Conservation (phyloP, 805 yeast species). For the Lipomyces sp. region DNA sequence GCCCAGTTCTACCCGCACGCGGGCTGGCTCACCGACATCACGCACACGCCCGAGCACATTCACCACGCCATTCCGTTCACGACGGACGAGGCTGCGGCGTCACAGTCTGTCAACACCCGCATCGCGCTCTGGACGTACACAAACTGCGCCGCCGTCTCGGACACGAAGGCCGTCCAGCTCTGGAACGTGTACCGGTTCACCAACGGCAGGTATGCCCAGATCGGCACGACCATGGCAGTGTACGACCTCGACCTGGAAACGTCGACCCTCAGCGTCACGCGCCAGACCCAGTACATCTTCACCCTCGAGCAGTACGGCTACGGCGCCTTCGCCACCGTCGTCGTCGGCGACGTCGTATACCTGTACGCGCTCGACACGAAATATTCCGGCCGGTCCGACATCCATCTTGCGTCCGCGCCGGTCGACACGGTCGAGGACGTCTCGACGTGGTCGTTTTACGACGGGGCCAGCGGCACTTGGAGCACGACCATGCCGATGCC, state of each 20-base stretch:
- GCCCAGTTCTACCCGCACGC: slow-evolving; percentile 5
- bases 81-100: slow-evolving; percentile 1
- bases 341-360: slow-evolving; percentile 12
- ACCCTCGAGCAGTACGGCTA: background rate
- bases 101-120: background rate
- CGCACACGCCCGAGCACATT: background rate
- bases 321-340: slow-evolving; percentile 18
- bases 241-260: slow-evolving; percentile 4
- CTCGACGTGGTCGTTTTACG: slow-evolving; percentile 10
- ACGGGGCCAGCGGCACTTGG: slow-evolving; percentile 7
- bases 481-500: slow-evolving; percentile 1
- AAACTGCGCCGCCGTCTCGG: slow-evolving; percentile 8
- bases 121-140: slow-evolving; percentile 20
- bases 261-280: slow-evolving; percentile 14
- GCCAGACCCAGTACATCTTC: background rate
- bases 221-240: slow-evolving; percentile 11
- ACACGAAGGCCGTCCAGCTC: slow-evolving; percentile 15
- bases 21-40: slow-evolving; percentile 9
- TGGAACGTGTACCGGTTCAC: slow-evolving; percentile 11
- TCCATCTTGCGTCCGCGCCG: slow-evolving; percentile 14
- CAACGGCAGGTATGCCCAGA: background rate
- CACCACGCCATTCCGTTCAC: slow-evolving; percentile 13
- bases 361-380: slow-evolving; percentile 12
- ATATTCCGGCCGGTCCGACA: slow-evolving; percentile 1
- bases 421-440: background rate